Evolutionary conservation across 345 rosid species (phyloP).

Genomic region (Linum usitatissimum): DNA sequence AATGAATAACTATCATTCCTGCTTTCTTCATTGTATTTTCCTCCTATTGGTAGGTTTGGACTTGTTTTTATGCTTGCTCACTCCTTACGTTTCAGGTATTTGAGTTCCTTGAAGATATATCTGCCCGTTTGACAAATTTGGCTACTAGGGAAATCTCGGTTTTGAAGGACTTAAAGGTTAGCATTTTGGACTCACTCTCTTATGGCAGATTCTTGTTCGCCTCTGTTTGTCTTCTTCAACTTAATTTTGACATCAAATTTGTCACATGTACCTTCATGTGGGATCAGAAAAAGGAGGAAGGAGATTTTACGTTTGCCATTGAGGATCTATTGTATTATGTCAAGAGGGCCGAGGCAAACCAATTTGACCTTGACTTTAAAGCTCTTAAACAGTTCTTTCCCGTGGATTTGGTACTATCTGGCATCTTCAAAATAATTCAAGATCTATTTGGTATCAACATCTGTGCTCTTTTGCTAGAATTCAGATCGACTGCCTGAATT

Average conservation of each 20-base stretch:
- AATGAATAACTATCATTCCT: no score
- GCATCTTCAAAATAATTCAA: constrained; percentile 76
- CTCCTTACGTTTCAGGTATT: constrained; percentile 41
- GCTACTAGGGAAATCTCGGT: constrained; percentile 59
- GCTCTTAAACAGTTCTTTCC: constrained; percentile 75
- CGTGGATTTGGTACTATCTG: constrained; percentile 70
- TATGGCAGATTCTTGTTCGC: background rate
- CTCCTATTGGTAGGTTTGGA: background rate
- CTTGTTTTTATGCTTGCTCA: background rate
- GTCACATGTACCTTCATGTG: constrained; percentile 15
- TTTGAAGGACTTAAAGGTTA: constrained; percentile 79
- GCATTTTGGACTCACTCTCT: background rate
- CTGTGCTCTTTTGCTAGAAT: background rate
- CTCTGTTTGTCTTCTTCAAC: constrained; percentile 9
- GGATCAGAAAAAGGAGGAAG: constrained; percentile 81
- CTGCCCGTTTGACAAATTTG: constrained; percentile 61
- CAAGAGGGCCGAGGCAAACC: constrained; percentile 67
- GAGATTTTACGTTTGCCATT: constrained; percentile 64
- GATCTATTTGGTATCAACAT: constrained; percentile 72
- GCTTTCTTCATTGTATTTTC: background rate
- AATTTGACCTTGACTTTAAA: constrained; percentile 72
- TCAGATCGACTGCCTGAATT: constrained; percentile 4
- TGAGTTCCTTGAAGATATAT: constrained; percentile 82
- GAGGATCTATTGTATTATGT: constrained; percentile 78
- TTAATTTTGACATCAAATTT: constrained; percentile 10